phyloP scores from a whole-genome alignment of 306 rosid species.

The Castanea crenata region DNA sequence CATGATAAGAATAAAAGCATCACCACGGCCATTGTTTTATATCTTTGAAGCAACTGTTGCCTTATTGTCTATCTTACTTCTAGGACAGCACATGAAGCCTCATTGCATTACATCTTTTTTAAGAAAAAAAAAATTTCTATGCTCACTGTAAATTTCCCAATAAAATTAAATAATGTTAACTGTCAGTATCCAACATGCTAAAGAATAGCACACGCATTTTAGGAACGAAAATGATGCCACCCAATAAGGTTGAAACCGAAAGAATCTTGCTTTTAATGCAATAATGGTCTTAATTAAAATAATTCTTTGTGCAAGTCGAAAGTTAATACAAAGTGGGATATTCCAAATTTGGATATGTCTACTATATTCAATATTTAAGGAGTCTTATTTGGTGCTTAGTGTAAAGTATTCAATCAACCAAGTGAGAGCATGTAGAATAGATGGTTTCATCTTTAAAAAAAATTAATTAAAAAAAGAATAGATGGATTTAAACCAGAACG shows the following conservation, averaged over 20 bases:
- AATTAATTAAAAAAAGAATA: too few relatives aligned
- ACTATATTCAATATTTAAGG: not conserved
- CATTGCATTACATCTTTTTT: not conserved
- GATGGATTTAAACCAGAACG: too few relatives aligned
- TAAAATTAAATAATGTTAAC: not conserved
- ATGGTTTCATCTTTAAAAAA: too few relatives aligned
- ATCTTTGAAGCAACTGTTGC: not conserved
- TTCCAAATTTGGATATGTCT: slow-evolving; percentile 18
- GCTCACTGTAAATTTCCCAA: not conserved
- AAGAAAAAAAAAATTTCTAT: not conserved
- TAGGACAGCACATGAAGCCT: slow-evolving; percentile 4
- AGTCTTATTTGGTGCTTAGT: not conserved
- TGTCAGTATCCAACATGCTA: slow-evolving; percentile 23
- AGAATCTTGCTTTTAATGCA: slow-evolving; percentile 45
- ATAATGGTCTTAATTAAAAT: slow-evolving; percentile 31
- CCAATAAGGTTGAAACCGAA: slow-evolving; percentile 45
- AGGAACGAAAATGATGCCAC: slow-evolving; percentile 34
- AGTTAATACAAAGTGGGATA: slow-evolving; percentile 27
- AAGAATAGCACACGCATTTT: slow-evolving; percentile 16
- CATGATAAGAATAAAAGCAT: not conserved
- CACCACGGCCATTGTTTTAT: not conserved
- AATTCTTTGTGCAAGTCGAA: slow-evolving; percentile 25
- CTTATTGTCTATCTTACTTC: slow-evolving; percentile 9
- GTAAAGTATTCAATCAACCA: not conserved
- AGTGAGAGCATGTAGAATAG: not conserved